Evolutionary conservation across 2,329 filamentous ascomycete genomes (phyloP), one percentile per base, ranked within the genome.

Genomic region (Fusarium verticillioides): DNA sequence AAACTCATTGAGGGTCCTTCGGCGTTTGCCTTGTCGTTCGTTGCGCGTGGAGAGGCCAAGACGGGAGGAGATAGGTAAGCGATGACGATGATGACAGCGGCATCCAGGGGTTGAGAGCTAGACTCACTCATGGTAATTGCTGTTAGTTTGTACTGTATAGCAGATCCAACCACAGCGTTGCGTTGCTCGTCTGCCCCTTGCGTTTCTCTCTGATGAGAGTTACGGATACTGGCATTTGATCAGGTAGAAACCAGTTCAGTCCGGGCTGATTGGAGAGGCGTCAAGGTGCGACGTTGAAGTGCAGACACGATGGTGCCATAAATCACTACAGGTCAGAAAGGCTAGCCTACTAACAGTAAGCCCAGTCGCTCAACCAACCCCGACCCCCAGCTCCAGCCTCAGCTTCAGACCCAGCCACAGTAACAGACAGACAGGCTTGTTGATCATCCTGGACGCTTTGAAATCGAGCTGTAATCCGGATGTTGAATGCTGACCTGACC

Each of bases 21-120:
- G 37, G 32, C 36, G 42, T 60, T 30, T 60, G 23, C 30, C 39
- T 53, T 61, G 64, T 69, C 58, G 69, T 72, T 72, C 58, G 58
- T 65, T 72, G 12, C 19, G 16, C 46, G 66, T 69, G 66, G 66
- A 59, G 46, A 26, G 61, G 65, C 66, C 66, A 69, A 69, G 66
- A 63, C 58, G 69, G 69, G 67, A 67, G 65, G 69, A 68, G 69
- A 67, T 59, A 57, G 56, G 36, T 65, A 50, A 69, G 69, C 69
- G 54, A 72, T 72, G 69, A 69, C 69, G 69, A 69, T 72, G 69
- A 72, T 72, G 69, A 72, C 69, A 72, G 68, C 53, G 69, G 32
- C 63, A 68, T 72, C 68, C 53, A 72, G 69, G 69, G 69, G 58
- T 50, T 28, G 36, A 50, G 36, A 36, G 34, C 34, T 36, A 36